Percentiles rank a stretch among this genome's conserved stretches.
Evolutionary conservation across 768 basidiomycete genomes (phyloP).

Genomic region (Lentinula lateritia): DNA sequence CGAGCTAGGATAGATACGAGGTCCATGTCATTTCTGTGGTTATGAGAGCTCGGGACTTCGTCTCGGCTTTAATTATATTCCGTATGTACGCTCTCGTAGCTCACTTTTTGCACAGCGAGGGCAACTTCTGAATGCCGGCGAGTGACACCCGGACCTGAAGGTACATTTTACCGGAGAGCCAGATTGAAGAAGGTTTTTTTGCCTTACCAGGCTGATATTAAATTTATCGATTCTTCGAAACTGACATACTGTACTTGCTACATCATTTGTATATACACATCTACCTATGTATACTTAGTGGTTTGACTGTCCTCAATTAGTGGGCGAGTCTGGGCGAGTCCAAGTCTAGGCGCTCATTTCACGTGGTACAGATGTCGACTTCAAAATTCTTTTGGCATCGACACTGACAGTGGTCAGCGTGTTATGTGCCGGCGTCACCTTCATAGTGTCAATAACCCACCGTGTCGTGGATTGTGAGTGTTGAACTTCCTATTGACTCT

Average conservation of each 20-base stretch:
- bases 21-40: not conserved
- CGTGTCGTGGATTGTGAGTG: not conserved
- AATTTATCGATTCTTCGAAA: not conserved
- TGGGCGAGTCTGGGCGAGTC: no score
- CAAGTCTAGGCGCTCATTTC: not conserved
- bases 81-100: not conserved
- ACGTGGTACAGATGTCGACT: not conserved
- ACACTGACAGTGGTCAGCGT: constrained; percentile 3
- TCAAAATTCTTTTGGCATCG: not conserved
- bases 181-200: not conserved
- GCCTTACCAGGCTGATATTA: not conserved
- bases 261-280: no score
- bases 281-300: no score
- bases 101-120: not conserved
- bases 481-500: not conserved
- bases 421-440: not conserved
- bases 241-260: not conserved
- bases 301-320: no score
- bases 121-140: not conserved
- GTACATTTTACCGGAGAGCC: not conserved
- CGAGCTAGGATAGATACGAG: not conserved
- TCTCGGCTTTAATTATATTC: not conserved
- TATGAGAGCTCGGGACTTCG: not conserved
- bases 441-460: not conserved
- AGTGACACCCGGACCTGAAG: not conserved